phyloP scores from a whole-genome alignment of 129 eudicot species.

The Oenanthe sinensis region DNA sequence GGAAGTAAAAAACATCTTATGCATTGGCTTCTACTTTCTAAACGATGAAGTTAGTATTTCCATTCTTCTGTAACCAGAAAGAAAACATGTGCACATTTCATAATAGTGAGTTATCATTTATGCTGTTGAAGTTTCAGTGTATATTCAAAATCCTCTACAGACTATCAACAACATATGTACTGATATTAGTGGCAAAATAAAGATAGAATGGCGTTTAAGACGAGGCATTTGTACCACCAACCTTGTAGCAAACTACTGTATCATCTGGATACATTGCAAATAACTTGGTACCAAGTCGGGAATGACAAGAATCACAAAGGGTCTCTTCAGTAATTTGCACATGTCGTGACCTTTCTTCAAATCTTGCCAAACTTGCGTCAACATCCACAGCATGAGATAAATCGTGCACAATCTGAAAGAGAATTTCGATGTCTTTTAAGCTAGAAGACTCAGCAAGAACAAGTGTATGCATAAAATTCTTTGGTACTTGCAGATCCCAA shows the following conservation, averaged over 20 bases:
- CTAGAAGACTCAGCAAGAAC: slow-evolving; percentile 3
- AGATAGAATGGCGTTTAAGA: neutral
- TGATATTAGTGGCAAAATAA: neutral
- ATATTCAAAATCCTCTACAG: neutral
- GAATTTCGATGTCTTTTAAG: slow-evolving; percentile 13
- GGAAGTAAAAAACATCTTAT: neutral
- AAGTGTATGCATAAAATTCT: neutral
- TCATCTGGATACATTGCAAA: slow-evolving; percentile 99
- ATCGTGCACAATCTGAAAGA: slow-evolving; percentile 70
- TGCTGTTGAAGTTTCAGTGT: slow-evolving; percentile 1
- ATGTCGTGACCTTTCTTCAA: slow-evolving; percentile 87
- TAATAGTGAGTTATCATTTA: neutral
- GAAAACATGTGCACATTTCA: neutral
- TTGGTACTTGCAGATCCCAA: neutral
- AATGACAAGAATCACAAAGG: slow-evolving; percentile 89
- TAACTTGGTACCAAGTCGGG: slow-evolving; percentile 92
- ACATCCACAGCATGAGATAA: slow-evolving; percentile 71
- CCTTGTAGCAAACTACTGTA: slow-evolving; percentile 94
- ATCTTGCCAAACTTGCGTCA: slow-evolving; percentile 78
- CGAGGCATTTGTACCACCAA: slow-evolving; percentile 16
- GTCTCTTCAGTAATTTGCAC: slow-evolving; percentile 94
- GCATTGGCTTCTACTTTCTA: neutral
- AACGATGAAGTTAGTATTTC: neutral
- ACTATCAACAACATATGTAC: neutral
- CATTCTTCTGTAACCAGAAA: slow-evolving; percentile 4